phyloP scores from a whole-genome alignment of 2,329 filamentous ascomycete species.

The Clarireedia sp. region DNA sequence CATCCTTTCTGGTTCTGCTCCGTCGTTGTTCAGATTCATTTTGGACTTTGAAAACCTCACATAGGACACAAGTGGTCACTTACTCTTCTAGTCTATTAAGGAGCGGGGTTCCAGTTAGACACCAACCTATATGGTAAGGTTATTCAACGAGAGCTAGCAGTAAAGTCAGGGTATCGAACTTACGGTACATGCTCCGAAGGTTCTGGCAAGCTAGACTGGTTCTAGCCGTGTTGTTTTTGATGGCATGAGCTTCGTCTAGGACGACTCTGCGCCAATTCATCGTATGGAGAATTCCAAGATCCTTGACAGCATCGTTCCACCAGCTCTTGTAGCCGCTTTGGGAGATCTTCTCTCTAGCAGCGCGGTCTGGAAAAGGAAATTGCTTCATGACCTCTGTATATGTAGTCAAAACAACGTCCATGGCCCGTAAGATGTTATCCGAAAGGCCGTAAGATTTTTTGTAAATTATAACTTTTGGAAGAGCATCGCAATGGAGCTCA shows the following conservation, averaged over 20 bases:
- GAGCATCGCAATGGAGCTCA: conserved; percentile 14
- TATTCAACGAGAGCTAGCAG: background rate
- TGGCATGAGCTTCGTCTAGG: conserved; percentile 48
- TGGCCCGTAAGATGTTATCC: conserved; percentile 11
- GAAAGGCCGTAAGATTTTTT: conserved; percentile 10
- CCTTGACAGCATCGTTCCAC: conserved; percentile 23
- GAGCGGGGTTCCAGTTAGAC: conserved; percentile 28
- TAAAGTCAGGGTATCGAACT: background rate
- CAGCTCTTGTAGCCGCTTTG: conserved; percentile 28
- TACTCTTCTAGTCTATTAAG: conserved; percentile 27
- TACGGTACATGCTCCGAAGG: conserved; percentile 20
- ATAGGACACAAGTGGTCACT: conserved; percentile 1
- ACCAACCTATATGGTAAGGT: conserved; percentile 19
- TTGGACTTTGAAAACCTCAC: background rate
- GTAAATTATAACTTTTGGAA: conserved; percentile 23
- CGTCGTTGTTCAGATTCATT: background rate
- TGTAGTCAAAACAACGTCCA: conserved; percentile 25
- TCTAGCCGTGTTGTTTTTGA: conserved; percentile 40
- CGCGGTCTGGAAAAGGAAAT: conserved; percentile 89
- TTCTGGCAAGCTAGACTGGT: conserved; percentile 39
- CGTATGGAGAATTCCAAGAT: conserved; percentile 32
- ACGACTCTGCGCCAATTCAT: conserved; percentile 43
- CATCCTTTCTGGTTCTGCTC: background rate
- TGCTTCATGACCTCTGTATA: conserved; percentile 38
- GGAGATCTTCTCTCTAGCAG: conserved; percentile 76